These are phyloP conservation scores for Polychytrium aggregatum DNA, from an alignment of 192 early-diverging fungal genomes.

Conservation along the genomic window DNA sequence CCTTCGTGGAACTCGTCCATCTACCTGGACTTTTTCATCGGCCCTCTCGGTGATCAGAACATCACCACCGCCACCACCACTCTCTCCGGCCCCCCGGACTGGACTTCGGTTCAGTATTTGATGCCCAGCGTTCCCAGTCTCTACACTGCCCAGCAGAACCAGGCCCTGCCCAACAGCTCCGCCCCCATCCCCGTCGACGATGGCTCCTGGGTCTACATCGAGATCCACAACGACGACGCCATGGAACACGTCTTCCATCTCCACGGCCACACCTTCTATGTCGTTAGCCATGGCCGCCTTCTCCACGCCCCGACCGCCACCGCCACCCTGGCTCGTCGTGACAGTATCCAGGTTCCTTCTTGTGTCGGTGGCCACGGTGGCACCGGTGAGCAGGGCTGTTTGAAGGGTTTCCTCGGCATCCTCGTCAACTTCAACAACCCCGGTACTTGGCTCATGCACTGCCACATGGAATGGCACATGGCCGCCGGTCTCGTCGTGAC, in stretches of 20 bases:
- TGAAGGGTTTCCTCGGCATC: constrained; percentile 49
- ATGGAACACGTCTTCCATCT: constrained; percentile 73
- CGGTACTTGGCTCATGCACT: constrained; percentile 77
- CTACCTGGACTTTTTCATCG: too few relatives aligned
- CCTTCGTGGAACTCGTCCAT: too few relatives aligned
- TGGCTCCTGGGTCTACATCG: constrained; percentile 46
- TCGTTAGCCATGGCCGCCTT: constrained; percentile 52
- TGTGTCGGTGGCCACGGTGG: background rate
- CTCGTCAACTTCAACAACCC: constrained; percentile 73
- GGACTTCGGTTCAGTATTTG: too few relatives aligned
- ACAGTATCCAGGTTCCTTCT: constrained; percentile 57
- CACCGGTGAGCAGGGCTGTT: background rate
- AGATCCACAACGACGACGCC: constrained; percentile 63
- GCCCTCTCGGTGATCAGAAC: too few relatives aligned
- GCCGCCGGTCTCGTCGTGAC: constrained; percentile 58
- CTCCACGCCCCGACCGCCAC: constrained; percentile 37
- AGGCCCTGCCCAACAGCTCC: constrained; percentile 39
- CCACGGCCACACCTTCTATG: constrained; percentile 75
- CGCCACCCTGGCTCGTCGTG: constrained; percentile 58
- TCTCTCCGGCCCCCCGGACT: too few relatives aligned
- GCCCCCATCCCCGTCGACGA: constrained; percentile 34
- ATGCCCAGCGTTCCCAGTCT: background rate
- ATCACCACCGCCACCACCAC: too few relatives aligned
- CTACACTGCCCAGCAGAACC: background rate
- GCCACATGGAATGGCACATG: constrained; percentile 75